Base-by-base conservation (phyloP, 176 grass and related monocot genomes). In the Musa acuminata region DNA sequence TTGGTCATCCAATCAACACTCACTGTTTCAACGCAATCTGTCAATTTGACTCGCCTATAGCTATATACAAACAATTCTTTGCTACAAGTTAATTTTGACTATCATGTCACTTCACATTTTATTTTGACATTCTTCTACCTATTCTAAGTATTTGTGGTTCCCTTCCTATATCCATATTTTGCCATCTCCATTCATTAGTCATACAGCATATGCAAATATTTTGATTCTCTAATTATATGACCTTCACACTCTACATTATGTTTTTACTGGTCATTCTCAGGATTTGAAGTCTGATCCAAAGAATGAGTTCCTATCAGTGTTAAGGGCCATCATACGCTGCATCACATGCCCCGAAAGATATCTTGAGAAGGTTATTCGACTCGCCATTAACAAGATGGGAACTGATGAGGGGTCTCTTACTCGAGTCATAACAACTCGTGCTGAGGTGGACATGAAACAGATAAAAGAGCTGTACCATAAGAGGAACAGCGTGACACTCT, bases 271-370 rank as follows among this genome's bases (percentile, higher is more conserved):
- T 43, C 35, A 43, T 77, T 72, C 51, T 51, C 80, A 97, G 94
- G 90, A 98, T 78, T 80, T 98, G 52, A 98, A 98, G 89, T 78
- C 86, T 69, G 87, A 93, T 48, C 90, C 94, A 49, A 82, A 98
- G 22, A 90, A 97, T 49, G 94, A 98, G 67, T 98, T 87, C 75
- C 86, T 98, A 8, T 81, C 85, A 1, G 92, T 78, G 1, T 75
- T 93, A 8, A 78, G 94, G 35, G 82, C 87, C 1, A 78, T 93
- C 13, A 72, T 93, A 59, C 82, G 94, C 25, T 93, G 85, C 83
- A 85, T 98, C 77, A 75, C 50, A 29, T 89, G 84, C 50, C 90
- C 94, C 0, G 83, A 93, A 8, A 90, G 85, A 74, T 93, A 93
- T 72, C 76, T 93, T 4, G 90, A 98, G 90, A 98, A 98, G 73